Percentiles rank a stretch among this genome's conserved stretches.
These are phyloP conservation scores for Luffa aegyptiaca DNA, from an alignment of 306 rosid genomes.

Conservation along the genomic window DNA sequence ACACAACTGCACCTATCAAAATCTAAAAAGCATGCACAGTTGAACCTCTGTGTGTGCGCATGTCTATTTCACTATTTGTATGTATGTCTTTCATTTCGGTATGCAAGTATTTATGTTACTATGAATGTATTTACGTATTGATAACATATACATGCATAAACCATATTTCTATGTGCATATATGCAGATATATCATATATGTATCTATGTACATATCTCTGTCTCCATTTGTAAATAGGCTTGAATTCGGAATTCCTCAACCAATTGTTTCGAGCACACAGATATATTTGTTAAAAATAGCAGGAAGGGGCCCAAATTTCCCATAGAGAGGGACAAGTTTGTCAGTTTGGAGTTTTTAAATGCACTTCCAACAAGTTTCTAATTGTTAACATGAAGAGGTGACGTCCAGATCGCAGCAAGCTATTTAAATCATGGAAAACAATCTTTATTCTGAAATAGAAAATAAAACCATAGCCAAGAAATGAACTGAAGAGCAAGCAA, in stretches of 20 bases:
- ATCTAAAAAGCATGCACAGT: neutral
- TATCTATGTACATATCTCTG: neutral
- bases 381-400: neutral
- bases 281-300: neutral
- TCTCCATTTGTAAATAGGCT: neutral
- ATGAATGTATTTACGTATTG: neutral
- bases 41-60: neutral
- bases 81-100: neutral
- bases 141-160: neutral
- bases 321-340: neutral
- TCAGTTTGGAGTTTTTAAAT: neutral
- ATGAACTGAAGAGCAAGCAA: conserved; percentile 5
- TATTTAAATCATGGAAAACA: neutral
- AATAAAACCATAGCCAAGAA: neutral
- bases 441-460: neutral
- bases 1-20: neutral
- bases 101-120: neutral
- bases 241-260: neutral
- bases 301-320: neutral
- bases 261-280: neutral
- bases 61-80: neutral
- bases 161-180: neutral
- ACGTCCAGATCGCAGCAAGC: neutral
- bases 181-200: neutral
- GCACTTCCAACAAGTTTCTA: neutral